phyloP scores from a whole-genome alignment of 2,329 filamentous ascomycete genomes.

The Tolypocladium endophyticum region DNA sequence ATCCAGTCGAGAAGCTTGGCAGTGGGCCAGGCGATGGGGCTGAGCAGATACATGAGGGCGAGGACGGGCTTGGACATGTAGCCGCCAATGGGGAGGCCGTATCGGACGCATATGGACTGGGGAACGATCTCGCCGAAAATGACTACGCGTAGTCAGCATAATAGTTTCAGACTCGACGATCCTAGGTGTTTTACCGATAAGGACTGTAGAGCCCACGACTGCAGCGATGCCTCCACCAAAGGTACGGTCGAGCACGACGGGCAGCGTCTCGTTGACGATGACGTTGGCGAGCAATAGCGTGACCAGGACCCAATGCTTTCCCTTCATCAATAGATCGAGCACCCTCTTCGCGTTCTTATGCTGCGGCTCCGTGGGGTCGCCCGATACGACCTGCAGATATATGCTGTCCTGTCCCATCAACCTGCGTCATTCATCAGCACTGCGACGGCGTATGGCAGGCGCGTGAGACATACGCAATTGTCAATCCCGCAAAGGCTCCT shows the following conservation, averaged over 20 bases:
- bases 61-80: constrained; percentile 87
- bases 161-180: not conserved
- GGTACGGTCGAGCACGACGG: constrained; percentile 88
- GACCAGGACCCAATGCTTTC: constrained; percentile 97
- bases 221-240: constrained; percentile 91
- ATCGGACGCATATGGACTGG: constrained; percentile 92
- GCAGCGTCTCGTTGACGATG: constrained; percentile 93
- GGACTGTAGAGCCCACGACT: constrained; percentile 80
- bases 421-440: constrained; percentile 17
- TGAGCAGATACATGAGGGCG: constrained; percentile 81
- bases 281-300: constrained; percentile 91
- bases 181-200: constrained; percentile 61
- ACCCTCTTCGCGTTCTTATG: constrained; percentile 77
- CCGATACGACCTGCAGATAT: constrained; percentile 88
- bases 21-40: constrained; percentile 85
- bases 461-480: constrained; percentile 57
- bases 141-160: constrained; percentile 41
- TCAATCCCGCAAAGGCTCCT: constrained; percentile 89
- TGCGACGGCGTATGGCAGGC: not conserved
- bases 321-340: constrained; percentile 66
- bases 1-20: constrained; percentile 91
- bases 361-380: constrained; percentile 76
- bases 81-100: constrained; percentile 87
- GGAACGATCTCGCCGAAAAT: constrained; percentile 97
- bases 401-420: constrained; percentile 78